Evolutionary conservation across 768 basidiomycete species (phyloP), one percentile per base, ranked within the genome.

Genomic region (Lanmaoa pseudosensibilis): DNA sequence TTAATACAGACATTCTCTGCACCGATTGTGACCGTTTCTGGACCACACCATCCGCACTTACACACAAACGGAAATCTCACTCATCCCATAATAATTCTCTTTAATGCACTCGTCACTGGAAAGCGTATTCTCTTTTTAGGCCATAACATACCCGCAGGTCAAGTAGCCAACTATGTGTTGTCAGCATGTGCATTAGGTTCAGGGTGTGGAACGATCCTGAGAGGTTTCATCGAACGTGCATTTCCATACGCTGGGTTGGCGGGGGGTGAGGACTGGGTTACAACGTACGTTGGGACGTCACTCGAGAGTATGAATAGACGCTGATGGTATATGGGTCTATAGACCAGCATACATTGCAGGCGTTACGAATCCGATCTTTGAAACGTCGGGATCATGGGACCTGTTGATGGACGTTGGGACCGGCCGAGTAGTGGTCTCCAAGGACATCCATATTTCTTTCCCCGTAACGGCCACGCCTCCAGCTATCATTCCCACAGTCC

Each of bases 81-180:
- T 0, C 95, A 94, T 65, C 94, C 97, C 2, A 86, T 99, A 65
- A 95, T 97, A 56, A 80, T 99, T 44, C 81, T 99, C 3, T 94
- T 96, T 78, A 99, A 99, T 71, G 97, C 95, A 4, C 82, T 99
- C 56, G 79, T 98, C 7, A 97, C 96, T 0, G 88, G 90, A 50
- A 97, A 98, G 65, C 88, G 95, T n/a, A 90, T 98, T 60, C 88
- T 98, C 60, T 98, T 98, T 74, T 75, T 98, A 52, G 94, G 95
- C 0, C 88, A 97, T 66, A 88, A 83, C 65, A 83, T 89, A 60
- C 92, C 94, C 36, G 95, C 96, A 1, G 89, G 91, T 13, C 84
- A 90, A 66, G 94, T 98, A 25, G 92, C 94, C 46, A 86, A 83
- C 61, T 92, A 92, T 69, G 97, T 99, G 7, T 79, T 98, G 15